phyloP scores from a whole-genome alignment of 768 basidiomycete species.

The Lentinula guzmanii region DNA sequence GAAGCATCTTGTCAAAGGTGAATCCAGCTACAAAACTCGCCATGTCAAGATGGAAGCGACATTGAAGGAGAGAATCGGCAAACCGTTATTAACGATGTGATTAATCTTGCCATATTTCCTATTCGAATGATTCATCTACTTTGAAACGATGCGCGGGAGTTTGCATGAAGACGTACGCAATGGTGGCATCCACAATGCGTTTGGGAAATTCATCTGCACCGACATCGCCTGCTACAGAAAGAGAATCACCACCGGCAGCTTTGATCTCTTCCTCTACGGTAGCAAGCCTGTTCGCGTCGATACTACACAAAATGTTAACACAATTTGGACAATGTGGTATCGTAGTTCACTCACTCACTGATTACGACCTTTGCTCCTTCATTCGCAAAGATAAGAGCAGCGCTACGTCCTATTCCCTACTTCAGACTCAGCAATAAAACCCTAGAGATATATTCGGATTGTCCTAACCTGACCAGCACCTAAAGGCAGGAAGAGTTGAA shows the following conservation, averaged over 20 bases:
- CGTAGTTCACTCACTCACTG: slow-evolving; percentile 49
- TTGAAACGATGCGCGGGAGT: not conserved
- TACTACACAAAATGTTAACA: slow-evolving; percentile 30
- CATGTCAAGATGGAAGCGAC: not conserved
- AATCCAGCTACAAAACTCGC: slow-evolving; percentile 48
- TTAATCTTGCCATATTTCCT: slow-evolving; percentile 83
- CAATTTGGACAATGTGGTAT: not conserved
- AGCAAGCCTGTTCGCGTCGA: slow-evolving; percentile 66
- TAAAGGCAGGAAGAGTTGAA: slow-evolving; percentile 17
- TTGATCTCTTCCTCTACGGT: slow-evolving; percentile 70
- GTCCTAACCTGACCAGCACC: slow-evolving; percentile 68
- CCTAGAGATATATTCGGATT: not conserved
- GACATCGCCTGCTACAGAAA: slow-evolving; percentile 75
- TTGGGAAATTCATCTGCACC: slow-evolving; percentile 80
- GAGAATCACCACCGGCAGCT: slow-evolving; percentile 62
- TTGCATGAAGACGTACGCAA: slow-evolving; percentile 46
- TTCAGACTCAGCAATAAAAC: slow-evolving; percentile 4
- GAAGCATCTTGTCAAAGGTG: slow-evolving; percentile 84
- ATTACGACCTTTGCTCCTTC: slow-evolving; percentile 87
- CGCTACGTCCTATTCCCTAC: slow-evolving; percentile 74
- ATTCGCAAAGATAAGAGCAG: slow-evolving; percentile 72
- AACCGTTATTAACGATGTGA: slow-evolving; percentile 80
- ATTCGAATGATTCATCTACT: not conserved
- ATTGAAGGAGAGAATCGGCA: slow-evolving; percentile 8
- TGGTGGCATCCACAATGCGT: slow-evolving; percentile 68